Base-by-base conservation (phyloP, 148 eudicot genomes). In the Cornus suecica region DNA sequence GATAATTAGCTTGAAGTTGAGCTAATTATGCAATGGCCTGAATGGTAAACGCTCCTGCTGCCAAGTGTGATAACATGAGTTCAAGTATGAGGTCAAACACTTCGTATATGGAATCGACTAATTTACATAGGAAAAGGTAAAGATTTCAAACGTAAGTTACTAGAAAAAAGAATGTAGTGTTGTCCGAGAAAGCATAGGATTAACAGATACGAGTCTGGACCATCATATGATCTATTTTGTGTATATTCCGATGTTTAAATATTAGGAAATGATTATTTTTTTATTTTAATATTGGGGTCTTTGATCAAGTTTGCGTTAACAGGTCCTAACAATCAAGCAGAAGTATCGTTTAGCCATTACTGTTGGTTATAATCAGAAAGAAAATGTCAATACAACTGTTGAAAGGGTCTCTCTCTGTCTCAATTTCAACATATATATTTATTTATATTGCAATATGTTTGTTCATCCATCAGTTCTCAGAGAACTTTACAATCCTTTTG, bases 281-380 rank as follows among this genome's bases (percentile, higher is more conserved):
- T 65, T 23, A 22, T 22, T 65, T 45, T 10, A 45, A 64, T 45
- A 42, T 67, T 30, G 2, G 26, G 63, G 25, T 18, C 18, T 42
- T 42, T 65, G 30, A 20, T 63, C 29, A 7, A 16, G 69, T 62
- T 80, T 56, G 56, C 65, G n/a, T 86, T 60, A 66, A 63, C 85
- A 93, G 97, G 97, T 90, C 76, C 64, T 93, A 76, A 70, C 79
- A 32, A 73, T 10, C 56, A 93, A 69, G 65, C 90, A 88, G 8
- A 90, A 85, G 78, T 90, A 92, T 79, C 90, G 90, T 10, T 91
- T 92, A 10, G 79, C 95, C 45, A 90, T 93, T 70, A 93, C 97
- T 7, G 97, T 93, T 73, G 97, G 97, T 24, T 75, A 79, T 81
- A 69, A 78, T 75, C 90, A 84, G 85, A 91, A 74, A 69, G 32